These are phyloP conservation scores for Verticillium albo-atrum DNA, from an alignment of 2,329 filamentous ascomycete genomes.

Conservation along the genomic window DNA sequence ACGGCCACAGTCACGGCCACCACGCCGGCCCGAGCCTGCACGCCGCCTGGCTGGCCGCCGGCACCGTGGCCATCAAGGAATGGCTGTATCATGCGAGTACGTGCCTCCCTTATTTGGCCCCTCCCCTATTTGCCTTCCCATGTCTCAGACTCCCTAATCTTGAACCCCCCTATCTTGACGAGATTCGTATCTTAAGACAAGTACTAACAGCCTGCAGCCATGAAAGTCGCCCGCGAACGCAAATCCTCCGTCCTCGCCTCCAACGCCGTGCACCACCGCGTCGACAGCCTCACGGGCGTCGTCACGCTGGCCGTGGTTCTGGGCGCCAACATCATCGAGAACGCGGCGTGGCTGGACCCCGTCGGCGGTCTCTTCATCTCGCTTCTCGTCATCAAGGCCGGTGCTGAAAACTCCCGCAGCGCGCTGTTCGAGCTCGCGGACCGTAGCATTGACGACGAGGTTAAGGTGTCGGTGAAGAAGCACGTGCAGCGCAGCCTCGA, in stretches of 20 bases:
- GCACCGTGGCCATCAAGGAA: constrained; percentile 89
- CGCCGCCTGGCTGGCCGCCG: constrained; percentile 88
- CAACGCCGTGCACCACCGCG: constrained; percentile 92
- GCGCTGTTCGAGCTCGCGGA: constrained; percentile 90
- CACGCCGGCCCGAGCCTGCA: constrained; percentile 79
- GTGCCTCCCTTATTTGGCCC: constrained; percentile 39
- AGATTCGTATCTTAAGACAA: neutral
- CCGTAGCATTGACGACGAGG: constrained; percentile 78
- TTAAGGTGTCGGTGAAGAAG: constrained; percentile 67
- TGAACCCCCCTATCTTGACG: no score
- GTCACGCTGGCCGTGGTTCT: constrained; percentile 87
- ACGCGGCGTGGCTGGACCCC: constrained; percentile 90
- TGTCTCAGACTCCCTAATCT: no score
- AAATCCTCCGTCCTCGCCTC: constrained; percentile 95
- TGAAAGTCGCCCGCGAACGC: constrained; percentile 91
- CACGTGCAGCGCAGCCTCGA: constrained; percentile 58
- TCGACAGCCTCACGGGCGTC: constrained; percentile 92
- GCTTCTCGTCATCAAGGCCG: constrained; percentile 86
- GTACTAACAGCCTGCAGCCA: constrained; percentile 51
- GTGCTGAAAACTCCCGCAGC: constrained; percentile 76
- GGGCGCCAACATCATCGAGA: constrained; percentile 79
- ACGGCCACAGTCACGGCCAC: constrained; percentile 58
- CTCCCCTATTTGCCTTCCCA: neutral
- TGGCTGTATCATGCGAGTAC: constrained; percentile 95
- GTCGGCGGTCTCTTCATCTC: constrained; percentile 92